Evolutionary conservation across 768 basidiomycete species (phyloP).

Genomic region (Xanthoconium purpureum): DNA sequence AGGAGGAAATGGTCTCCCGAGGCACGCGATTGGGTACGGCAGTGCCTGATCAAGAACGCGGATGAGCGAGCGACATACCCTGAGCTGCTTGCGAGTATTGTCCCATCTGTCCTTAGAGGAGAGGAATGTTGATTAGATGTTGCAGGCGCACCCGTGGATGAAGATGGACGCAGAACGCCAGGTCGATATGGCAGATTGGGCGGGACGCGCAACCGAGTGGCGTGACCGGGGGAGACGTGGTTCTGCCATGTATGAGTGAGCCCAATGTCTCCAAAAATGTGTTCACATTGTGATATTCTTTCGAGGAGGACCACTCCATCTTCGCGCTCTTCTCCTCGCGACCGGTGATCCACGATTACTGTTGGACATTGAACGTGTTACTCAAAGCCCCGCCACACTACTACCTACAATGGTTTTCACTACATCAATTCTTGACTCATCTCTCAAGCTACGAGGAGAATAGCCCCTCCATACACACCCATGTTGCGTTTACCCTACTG

Average conservation of each 20-base stretch:
- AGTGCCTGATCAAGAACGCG: conserved; percentile 81
- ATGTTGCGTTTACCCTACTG: neutral
- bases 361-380: conserved; percentile 1
- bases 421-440: neutral
- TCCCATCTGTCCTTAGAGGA: neutral
- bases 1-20: conserved; percentile 33
- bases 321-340: conserved; percentile 22
- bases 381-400: neutral
- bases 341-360: conserved; percentile 16
- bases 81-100: conserved; percentile 62
- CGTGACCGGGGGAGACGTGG: conserved; percentile 28
- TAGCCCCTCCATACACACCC: neutral
- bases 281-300: conserved; percentile 9
- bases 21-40: conserved; percentile 79
- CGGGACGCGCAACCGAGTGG: conserved; percentile 49
- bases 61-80: conserved; percentile 77
- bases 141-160: conserved; percentile 77
- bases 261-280: neutral
- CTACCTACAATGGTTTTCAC: neutral
- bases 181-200: conserved; percentile 88
- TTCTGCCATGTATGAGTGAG: conserved; percentile 24
- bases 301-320: conserved; percentile 20
- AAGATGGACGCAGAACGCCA: conserved; percentile 51
- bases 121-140: neutral
- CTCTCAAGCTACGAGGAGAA: neutral